Evolutionary conservation across 306 rosid genomes (phyloP).

Genomic region (Inga leiocalycina): DNA sequence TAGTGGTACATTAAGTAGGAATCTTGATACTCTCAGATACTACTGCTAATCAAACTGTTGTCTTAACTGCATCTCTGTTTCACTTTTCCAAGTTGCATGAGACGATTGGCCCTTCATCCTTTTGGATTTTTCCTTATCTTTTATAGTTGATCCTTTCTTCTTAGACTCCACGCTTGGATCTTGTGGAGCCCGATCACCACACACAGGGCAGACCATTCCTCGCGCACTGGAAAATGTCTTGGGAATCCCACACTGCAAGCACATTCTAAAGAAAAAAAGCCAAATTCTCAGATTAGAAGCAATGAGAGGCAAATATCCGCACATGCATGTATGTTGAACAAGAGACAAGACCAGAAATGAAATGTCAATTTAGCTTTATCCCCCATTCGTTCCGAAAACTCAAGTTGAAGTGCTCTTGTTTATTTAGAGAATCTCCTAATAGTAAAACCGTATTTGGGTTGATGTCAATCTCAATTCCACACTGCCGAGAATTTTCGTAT

Average conservation of each 20-base stretch:
- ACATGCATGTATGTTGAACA: not conserved
- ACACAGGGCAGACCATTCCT: conserved; percentile 92
- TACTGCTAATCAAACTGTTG: conserved; percentile 78
- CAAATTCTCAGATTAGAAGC: conserved; percentile 22
- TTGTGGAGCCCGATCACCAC: conserved; percentile 76
- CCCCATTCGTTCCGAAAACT: not conserved
- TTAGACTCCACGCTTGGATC: conserved; percentile 60
- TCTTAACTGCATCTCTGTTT: conserved; percentile 93
- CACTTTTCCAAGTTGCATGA: conserved; percentile 96
- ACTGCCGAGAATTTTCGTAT: not conserved
- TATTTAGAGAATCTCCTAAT: conserved; percentile 2
- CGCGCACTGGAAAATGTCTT: conserved; percentile 76
- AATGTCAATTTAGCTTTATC: not conserved
- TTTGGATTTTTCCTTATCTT: conserved; percentile 93
- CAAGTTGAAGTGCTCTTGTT: not conserved
- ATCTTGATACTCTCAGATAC: conserved; percentile 14
- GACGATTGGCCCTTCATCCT: conserved; percentile 96
- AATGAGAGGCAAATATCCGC: not conserved
- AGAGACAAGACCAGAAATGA: not conserved
- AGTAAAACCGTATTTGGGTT: not conserved
- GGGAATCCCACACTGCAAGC: conserved; percentile 95
- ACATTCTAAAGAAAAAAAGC: conserved; percentile 64
- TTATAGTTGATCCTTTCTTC: conserved; percentile 85
- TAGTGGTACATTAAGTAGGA: not conserved
- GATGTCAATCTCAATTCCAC: not conserved